These are phyloP conservation scores for Trichosporon sp. DNA, from an alignment of 1,284 basidiomycete species.

Conservation along the genomic window DNA sequence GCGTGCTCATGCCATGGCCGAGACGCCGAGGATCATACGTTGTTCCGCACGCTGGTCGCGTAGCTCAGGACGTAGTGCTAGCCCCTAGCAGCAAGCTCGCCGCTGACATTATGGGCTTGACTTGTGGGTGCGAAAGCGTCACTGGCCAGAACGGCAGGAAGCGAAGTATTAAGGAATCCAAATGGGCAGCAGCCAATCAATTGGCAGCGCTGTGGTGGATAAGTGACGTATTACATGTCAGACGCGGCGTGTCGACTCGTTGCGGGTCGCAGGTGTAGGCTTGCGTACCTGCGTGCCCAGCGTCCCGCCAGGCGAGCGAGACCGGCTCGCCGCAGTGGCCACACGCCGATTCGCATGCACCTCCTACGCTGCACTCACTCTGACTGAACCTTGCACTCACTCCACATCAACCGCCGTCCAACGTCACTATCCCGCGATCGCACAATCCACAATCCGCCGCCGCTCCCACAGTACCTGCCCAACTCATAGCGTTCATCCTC, in stretches of 20 bases:
- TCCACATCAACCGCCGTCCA: slow-evolving; percentile 11
- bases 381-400: background rate
- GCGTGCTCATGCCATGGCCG: slow-evolving; percentile 8
- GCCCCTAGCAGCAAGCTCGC: background rate
- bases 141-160: background rate
- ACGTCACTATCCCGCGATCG: slow-evolving; percentile 8
- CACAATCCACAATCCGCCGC: slow-evolving; percentile 12
- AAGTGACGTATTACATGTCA: slow-evolving; percentile 7
- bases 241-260: background rate
- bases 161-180: background rate
- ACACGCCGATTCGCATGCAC: slow-evolving; percentile 1
- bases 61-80: too few species aligned
- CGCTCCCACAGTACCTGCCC: slow-evolving; percentile 2
- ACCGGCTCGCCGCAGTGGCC: background rate
- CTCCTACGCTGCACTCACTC: background rate
- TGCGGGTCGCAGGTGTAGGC: background rate
- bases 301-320: background rate
- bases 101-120: background rate
- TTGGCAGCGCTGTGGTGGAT: background rate
- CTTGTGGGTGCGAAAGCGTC: background rate
- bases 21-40: background rate
- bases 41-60: background rate
- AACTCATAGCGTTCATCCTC: background rate
- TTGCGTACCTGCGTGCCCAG: too few species aligned
- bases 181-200: background rate